Percentiles rank a stretch among this genome's conserved stretches.
phyloP scores from a whole-genome alignment of 805 yeast genomes.

The Komagataella ulmi region DNA sequence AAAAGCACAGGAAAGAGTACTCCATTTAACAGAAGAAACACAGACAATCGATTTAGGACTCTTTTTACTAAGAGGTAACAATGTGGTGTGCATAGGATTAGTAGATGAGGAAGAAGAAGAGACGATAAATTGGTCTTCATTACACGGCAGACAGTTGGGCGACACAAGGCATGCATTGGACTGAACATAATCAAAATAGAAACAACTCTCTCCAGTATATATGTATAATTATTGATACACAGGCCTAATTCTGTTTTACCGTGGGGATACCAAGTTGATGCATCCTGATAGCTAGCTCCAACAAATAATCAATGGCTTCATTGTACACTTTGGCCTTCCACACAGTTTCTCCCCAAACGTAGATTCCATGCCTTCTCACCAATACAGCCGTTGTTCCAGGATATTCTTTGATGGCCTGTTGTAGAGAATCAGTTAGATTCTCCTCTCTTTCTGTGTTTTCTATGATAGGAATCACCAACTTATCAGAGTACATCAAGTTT shows the following conservation, averaged over 20 bases:
- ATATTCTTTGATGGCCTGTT: conserved; percentile 48
- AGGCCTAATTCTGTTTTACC: conserved; percentile 11
- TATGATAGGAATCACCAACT: conserved; percentile 74
- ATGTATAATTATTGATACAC: not conserved
- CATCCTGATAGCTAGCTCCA: conserved; percentile 81
- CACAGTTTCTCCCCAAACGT: conserved; percentile 90
- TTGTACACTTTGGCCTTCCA: conserved; percentile 90
- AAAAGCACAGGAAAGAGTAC: conserved; percentile 35
- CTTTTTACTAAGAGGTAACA: conserved; percentile 44
- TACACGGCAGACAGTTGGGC: conserved; percentile 12
- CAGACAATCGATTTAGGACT: conserved; percentile 30
- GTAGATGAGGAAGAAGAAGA: conserved; percentile 29
- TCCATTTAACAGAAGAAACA: conserved; percentile 24
- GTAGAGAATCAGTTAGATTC: conserved; percentile 56
- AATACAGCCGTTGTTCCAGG: conserved; percentile 78
- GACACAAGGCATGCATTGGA: conserved; percentile 17
- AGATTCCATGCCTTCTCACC: conserved; percentile 88
- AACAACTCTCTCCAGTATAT: not conserved
- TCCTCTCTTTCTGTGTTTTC: conserved; percentile 87
- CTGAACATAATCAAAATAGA: not conserved
- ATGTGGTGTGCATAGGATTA: conserved; percentile 41
- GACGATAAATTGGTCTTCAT: conserved; percentile 25
- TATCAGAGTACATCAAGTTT: conserved; percentile 58
- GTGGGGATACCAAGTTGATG: conserved; percentile 52
- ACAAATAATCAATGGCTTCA: conserved; percentile 83